Evolutionary conservation across 1,284 basidiomycete genomes (phyloP).

Genomic region (Tilletia indica): DNA sequence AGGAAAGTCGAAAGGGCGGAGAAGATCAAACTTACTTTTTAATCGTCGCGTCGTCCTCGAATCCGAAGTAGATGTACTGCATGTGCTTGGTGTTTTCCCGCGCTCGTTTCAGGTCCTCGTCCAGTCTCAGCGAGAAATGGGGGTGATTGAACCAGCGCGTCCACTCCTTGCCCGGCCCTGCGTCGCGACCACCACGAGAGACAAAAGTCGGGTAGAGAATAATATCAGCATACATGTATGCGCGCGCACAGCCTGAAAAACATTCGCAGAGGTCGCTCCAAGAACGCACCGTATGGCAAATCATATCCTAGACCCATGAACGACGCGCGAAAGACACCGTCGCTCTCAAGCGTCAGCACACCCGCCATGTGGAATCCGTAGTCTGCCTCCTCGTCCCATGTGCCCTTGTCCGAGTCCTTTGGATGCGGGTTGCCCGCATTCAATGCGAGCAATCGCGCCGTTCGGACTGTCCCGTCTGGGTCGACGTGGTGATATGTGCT

Average conservation of each 20-base stretch:
- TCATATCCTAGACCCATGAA: conserved; percentile 42
- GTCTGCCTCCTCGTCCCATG: conserved; percentile 25
- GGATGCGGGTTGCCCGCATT: conserved; percentile 12
- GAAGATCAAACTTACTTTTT: conserved; percentile 27
- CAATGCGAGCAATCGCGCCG: neutral
- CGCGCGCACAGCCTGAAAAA: neutral
- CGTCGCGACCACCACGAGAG: neutral
- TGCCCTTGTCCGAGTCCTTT: neutral
- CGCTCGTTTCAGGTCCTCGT: conserved; percentile 32
- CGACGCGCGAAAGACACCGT: conserved; percentile 37
- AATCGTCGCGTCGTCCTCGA: conserved; percentile 45
- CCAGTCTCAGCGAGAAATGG: conserved; percentile 37
- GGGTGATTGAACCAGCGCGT: conserved; percentile 42
- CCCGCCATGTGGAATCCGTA: conserved; percentile 40
- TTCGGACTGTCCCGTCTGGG: neutral
- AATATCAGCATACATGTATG: neutral
- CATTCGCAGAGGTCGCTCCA: neutral
- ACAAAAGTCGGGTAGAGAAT: too few relatives aligned
- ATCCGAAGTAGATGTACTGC: conserved; percentile 36
- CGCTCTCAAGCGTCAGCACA: conserved; percentile 36
- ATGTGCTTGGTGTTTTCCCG: conserved; percentile 25
- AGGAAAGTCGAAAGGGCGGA: too few relatives aligned
- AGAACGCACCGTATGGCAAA: conserved; percentile 30
- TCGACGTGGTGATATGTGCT: conserved; percentile 9
- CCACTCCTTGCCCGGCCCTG: conserved; percentile 39